Evolutionary conservation across 805 yeast genomes (phyloP).

Genomic region (Candida nanaspora): DNA sequence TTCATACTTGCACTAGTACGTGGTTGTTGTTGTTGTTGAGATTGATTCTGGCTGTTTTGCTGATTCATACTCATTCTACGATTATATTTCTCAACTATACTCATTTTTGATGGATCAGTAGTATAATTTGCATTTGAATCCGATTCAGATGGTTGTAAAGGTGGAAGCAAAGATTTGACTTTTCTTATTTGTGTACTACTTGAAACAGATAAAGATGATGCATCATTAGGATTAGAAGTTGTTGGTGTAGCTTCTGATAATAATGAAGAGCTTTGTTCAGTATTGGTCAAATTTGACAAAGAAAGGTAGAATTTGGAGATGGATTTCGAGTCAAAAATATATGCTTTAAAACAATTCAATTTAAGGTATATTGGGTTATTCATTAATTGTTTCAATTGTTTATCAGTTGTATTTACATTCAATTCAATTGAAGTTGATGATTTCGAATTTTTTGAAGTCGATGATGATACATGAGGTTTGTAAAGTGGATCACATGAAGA

Average conservation of each 20-base stretch:
- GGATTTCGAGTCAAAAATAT: neutral
- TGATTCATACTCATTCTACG: neutral
- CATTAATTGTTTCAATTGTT: too few species aligned
- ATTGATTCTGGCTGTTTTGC: neutral
- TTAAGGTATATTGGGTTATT: neutral
- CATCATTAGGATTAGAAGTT: too few species aligned
- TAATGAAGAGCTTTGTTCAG: neutral
- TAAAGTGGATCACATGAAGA: slow-evolving; percentile 7
- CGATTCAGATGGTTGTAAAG: slow-evolving; percentile 3
- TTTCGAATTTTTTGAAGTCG: too few species aligned
- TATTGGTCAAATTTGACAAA: neutral
- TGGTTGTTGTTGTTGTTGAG: neutral
- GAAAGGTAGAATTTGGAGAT: neutral
- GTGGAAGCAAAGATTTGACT: slow-evolving; percentile 1
- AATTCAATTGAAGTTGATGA: too few species aligned
- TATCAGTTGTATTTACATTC: too few species aligned
- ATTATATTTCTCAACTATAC: neutral
- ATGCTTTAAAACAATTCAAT: neutral
- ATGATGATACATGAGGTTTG: too few species aligned
- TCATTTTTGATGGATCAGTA: neutral
- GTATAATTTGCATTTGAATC: neutral
- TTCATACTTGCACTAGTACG: neutral
- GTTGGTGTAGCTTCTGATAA: too few species aligned
- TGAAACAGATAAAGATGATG: too few species aligned
- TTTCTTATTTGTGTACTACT: too few species aligned